A percentile compares a stretch with the other conserved stretches of the same genome.
phyloP scores from a whole-genome alignment of 768 basidiomycete genomes.

The Trametes coccinea region DNA sequence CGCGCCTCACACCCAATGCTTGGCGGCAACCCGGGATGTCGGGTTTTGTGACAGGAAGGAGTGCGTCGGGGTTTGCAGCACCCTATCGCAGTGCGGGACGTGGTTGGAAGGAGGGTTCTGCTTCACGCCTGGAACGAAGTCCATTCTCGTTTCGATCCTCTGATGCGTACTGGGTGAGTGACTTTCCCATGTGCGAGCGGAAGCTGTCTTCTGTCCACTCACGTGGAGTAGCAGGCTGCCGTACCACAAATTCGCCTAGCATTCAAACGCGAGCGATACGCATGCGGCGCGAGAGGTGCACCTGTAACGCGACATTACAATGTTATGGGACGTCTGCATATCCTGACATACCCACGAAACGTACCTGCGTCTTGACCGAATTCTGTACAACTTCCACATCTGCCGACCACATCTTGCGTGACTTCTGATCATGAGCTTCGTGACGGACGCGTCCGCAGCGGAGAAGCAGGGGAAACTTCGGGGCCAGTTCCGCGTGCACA shows the following conservation, averaged over 20 bases:
- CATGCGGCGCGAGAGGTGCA: too few species aligned
- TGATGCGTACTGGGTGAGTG: neutral
- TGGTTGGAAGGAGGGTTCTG: slow-evolving; percentile 30
- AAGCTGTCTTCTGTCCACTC: too few species aligned
- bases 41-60: slow-evolving; percentile 29
- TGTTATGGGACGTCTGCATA: too few species aligned
- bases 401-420: neutral
- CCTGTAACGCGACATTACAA: too few species aligned
- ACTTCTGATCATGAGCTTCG: slow-evolving; percentile 1
- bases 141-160: slow-evolving; percentile 21
- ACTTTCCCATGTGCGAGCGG: too few species aligned
- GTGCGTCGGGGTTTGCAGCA: slow-evolving; percentile 32
- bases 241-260: too few species aligned
- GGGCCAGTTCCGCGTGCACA: neutral
- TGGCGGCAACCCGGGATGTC: slow-evolving; percentile 32
- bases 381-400: too few species aligned
- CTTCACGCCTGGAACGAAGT: slow-evolving; percentile 31
- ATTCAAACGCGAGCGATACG: too few species aligned
- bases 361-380: too few species aligned
- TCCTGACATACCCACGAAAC: too few species aligned
- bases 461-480: slow-evolving; percentile 6
- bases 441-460: neutral
- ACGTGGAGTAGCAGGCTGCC: too few species aligned
- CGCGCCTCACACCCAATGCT: slow-evolving; percentile 32
- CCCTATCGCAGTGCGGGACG: slow-evolving; percentile 28